A percentile compares a stretch with the other conserved stretches of the same genome.
phyloP scores from a whole-genome alignment of 2,329 filamentous ascomycete species.

The Cercospora berteroae region DNA sequence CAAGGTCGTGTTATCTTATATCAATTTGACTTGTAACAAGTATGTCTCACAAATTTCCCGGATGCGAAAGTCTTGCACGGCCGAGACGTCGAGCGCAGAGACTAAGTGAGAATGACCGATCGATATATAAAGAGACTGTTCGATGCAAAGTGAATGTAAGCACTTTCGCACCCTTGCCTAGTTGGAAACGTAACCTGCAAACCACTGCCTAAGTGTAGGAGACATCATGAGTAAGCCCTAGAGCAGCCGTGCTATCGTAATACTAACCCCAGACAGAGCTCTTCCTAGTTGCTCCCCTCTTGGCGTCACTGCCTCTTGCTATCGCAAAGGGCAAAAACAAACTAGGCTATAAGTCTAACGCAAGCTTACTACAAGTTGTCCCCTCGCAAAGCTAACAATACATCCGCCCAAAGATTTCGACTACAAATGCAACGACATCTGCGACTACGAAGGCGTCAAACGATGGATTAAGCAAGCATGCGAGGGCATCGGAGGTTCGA shows the following conservation, averaged over 20 bases:
- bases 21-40: background rate
- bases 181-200: background rate
- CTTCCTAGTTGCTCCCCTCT: background rate
- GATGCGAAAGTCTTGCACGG: background rate
- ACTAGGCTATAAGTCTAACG: background rate
- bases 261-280: background rate
- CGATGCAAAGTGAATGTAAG: background rate
- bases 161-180: background rate
- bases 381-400: background rate
- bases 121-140: background rate
- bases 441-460: background rate
- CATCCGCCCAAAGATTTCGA: background rate
- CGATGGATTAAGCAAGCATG: slow-evolving; percentile 11
- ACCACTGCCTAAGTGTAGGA: background rate
- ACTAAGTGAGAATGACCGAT: too few relatives aligned
- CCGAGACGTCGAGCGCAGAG: too few relatives aligned
- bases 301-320: background rate
- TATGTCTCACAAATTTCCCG: background rate
- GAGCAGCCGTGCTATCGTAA: background rate
- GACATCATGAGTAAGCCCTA: background rate
- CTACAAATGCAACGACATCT: slow-evolving; percentile 3
- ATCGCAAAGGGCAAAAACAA: background rate
- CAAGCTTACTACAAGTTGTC: background rate
- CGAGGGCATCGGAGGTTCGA: slow-evolving; percentile 4
- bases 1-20: background rate